Evolutionary conservation across 305 asterid species (phyloP), one percentile per base, ranked within the genome.

Genomic region (Rubia peregrina): DNA sequence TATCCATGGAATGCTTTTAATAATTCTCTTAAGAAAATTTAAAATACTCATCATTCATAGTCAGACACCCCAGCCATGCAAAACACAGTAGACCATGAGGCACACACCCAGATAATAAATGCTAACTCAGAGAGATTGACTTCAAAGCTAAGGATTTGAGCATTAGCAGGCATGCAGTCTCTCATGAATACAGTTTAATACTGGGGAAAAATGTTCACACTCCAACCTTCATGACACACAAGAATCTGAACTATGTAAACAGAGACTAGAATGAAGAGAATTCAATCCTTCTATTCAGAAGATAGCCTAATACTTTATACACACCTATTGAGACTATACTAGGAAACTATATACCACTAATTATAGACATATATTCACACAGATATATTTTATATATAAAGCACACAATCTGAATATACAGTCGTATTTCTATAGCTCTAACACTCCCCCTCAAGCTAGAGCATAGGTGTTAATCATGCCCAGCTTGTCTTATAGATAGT

Each of bases 71-170:
- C 69, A 65, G 14, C 69, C 30, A 10, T 36, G 49, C 22, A 64
- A 3, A 19, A 21, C 48, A 40, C 49, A 38, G 26, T 42, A 65
- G 36, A 64, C 49, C 10, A 26, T 7, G 6, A 30, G 67, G 67
- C 44, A 62, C 66, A 62, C 68, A 63, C 24, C 48, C 48, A 63
- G 19, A 62, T 33, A 36, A 41, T n/a, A 64, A 3, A 61, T 61
- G 7, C 64, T 24, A 2, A 26, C 38, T 24, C 9, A 36, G 17
- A 64, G 68, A 41, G 14, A 41, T 17, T 64, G 17, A 17, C 51
- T 3, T 11, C 11, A 40, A 40, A 38, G 14, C 12, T 40, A 40
- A 40, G 24, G 7, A 8, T 14, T 64, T 16, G 9, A 16, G 13
- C 21, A 11, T 11, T n/a, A 16, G 22, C 49, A 26, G n/a, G 42